Percentiles rank a stretch among this genome's conserved stretches.
Conservation (phyloP, 176 grass and related monocot genomes). For the Eragrostis nindensis region DNA sequence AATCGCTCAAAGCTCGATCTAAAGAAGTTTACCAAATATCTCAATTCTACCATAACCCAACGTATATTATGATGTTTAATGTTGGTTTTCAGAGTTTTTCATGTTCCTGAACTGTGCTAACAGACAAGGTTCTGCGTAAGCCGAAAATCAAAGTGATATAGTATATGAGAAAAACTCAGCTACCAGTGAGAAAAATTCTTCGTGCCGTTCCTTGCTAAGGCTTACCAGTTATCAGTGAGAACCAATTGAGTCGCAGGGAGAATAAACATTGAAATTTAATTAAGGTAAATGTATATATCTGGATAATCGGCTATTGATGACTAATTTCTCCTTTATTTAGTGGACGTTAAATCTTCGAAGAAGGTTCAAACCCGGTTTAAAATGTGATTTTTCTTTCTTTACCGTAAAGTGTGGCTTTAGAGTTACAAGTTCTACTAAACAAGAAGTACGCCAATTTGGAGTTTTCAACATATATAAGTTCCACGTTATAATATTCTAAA, state of each 20-base stretch:
- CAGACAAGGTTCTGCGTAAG: too few relatives aligned
- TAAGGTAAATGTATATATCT: too few relatives aligned
- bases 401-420: neutral
- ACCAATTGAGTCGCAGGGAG: too few relatives aligned
- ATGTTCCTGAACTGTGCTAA: neutral
- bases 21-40: too few relatives aligned
- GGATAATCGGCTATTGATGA: too few relatives aligned
- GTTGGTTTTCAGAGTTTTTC: too few relatives aligned
- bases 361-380: neutral
- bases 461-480: too few relatives aligned
- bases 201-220: neutral
- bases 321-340: too few relatives aligned
- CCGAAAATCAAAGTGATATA: neutral
- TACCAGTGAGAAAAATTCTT: neutral
- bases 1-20: neutral
- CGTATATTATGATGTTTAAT: too few relatives aligned
- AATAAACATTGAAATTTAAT: too few relatives aligned
- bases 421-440: neutral
- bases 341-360: neutral
- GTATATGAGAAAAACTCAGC: neutral
- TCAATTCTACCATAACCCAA: too few relatives aligned
- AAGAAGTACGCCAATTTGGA: neutral
- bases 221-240: neutral
- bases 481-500: too few relatives aligned
- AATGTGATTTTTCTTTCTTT: neutral